phyloP scores from a whole-genome alignment of 441 rosid genomes.

The Lepidium campestre region DNA sequence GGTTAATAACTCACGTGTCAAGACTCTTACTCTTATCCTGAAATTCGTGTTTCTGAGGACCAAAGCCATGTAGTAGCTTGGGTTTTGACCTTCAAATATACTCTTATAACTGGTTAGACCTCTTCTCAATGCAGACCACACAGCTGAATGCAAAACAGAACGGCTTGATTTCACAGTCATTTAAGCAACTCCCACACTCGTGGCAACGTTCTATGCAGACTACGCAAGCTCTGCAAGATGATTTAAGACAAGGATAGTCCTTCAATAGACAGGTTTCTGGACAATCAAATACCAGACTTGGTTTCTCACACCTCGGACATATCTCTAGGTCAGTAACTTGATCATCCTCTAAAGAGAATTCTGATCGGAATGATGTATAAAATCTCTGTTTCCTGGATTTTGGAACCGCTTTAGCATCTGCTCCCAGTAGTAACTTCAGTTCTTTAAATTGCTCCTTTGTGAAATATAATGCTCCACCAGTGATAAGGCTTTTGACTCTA shows the following conservation, averaged over 20 bases:
- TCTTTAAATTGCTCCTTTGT: conserved; percentile 34
- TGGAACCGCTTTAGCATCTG: conserved; percentile 10
- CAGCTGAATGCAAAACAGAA: conserved; percentile 34
- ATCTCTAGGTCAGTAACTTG: conserved; percentile 33
- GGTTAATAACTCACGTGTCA: neutral
- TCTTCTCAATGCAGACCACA: conserved; percentile 15
- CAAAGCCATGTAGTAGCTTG: neutral
- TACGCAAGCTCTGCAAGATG: conserved; percentile 37
- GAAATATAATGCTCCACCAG: conserved; percentile 33
- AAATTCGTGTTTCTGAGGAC: neutral
- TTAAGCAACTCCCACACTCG: conserved; percentile 38
- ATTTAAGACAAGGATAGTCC: conserved; percentile 14
- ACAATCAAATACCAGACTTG: conserved; percentile 39
- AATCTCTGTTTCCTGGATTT: conserved; percentile 27
- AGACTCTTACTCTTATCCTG: neutral
- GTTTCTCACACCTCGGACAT: conserved; percentile 37
- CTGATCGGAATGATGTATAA: conserved; percentile 21
- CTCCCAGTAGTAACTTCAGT: conserved; percentile 30
- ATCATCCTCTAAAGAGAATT: conserved; percentile 25
- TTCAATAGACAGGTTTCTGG: conserved; percentile 28
- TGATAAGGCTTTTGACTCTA: conserved; percentile 24
- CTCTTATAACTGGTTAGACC: neutral
- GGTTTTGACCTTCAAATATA: conserved; percentile 1
- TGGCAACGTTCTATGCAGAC: conserved; percentile 37
- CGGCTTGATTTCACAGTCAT: conserved; percentile 29